Evolutionary conservation across 495 filamentous ascomycete species (phyloP), one percentile per base, ranked within the genome.

Genomic region (Daldinia caldariorum): DNA sequence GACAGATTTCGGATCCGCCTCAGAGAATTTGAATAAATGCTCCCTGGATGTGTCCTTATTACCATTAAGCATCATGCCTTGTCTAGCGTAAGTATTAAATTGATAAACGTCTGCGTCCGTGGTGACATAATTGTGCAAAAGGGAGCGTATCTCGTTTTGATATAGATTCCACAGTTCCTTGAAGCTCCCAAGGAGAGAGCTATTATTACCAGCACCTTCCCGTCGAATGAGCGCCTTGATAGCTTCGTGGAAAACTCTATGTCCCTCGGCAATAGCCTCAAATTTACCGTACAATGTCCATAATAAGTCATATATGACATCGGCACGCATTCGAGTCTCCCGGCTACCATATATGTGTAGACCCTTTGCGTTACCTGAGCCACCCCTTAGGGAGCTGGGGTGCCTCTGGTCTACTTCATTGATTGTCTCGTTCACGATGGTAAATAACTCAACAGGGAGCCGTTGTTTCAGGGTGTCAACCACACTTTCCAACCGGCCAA

Each of bases 281-380:
- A 99, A 97, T 70, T 97, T 97, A 14, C 94, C 92, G 79, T 97
- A 99, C 0, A 99, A 79, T 1, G 94, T 94, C 88, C 88, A 94
- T 7, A 99, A 82, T 37, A 97, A 87, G 73, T 99, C 95, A 58
- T 93, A 89, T 37, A 99, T 88, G 20, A 97, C 90, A 72, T 90
- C 89, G 16, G 89, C 91, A 6, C 91, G 86, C 73, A 91, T 87
- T 60, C 90, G 89, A 16, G 89, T 90, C 55, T 90, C 86, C 26
- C 89, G 84, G 18, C 85, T 86, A 14, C 87, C 89, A 56, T 90
- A 85, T 51, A 89, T 88, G 50, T 87, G 82, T 49, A 90, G 88
- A 8, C 86, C 89, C 67, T 89, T 87, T 12, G 84, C 80, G 56
- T 84, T 81, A 57, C 66, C 78, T n/a, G 80, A 77, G 58, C 82